Percentiles rank a stretch among this genome's conserved stretches.
These are phyloP conservation scores for Linum trigynum DNA, from an alignment of 345 rosid species.

Conservation along the genomic window DNA sequence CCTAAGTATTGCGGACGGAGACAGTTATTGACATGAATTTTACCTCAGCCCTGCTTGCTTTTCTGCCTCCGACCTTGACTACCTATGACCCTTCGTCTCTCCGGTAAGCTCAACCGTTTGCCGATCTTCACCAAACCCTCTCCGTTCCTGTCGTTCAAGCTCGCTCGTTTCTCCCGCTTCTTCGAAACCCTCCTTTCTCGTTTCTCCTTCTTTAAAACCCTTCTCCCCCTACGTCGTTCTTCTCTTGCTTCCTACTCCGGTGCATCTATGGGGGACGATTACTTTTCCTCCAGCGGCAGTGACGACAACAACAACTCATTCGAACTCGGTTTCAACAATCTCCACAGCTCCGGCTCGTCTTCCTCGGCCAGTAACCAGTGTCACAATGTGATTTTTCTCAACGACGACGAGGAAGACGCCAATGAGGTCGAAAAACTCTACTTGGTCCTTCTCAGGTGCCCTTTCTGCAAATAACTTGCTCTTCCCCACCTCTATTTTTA, in stretches of 20 bases:
- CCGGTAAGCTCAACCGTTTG: conserved; percentile 7
- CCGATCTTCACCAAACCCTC: conserved; percentile 6
- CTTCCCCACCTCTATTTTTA: too few relatives aligned
- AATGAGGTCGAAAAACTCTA: conserved; percentile 11
- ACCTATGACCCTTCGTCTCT: conserved; percentile 12
- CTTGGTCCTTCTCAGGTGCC: conserved; percentile 16
- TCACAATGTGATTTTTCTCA: neutral
- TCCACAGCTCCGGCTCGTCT: conserved; percentile 1
- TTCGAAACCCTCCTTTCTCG: conserved; percentile 6
- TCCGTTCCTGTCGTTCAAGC: neutral
- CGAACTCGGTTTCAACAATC: conserved; percentile 6
- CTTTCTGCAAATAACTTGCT: neutral
- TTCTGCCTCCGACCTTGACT: conserved; percentile 1
- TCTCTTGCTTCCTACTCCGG: neutral
- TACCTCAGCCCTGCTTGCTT: neutral
- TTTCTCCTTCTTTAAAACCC: neutral
- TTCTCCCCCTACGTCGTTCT: neutral
- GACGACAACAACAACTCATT: conserved; percentile 3
- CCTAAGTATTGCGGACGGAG: too few relatives aligned
- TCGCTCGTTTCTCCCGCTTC: conserved; percentile 7
- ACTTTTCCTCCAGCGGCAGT: neutral
- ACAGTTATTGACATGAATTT: too few relatives aligned
- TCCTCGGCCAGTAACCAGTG: neutral
- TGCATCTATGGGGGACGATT: conserved; percentile 12
- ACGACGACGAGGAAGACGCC: conserved; percentile 9